Conservation (phyloP, 306 rosid species). For the Cicer pinnatifidum region DNA sequence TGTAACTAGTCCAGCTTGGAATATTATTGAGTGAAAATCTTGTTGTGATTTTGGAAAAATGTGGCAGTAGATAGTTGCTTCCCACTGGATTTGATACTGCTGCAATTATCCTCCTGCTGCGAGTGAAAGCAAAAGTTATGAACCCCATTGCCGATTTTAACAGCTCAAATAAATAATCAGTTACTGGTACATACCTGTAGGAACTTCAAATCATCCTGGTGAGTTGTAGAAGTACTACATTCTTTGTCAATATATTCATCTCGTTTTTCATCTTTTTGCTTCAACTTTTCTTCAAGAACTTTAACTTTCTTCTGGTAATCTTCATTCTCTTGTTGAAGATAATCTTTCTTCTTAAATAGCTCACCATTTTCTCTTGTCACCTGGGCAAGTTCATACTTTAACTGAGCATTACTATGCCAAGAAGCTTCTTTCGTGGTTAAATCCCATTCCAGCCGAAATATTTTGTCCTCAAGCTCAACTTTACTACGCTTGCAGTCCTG, state of each 20-base stretch:
- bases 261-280: conserved; percentile 42
- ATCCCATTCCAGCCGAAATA: conserved; percentile 50
- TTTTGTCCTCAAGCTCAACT: conserved; percentile 54
- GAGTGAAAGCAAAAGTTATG: conserved; percentile 7
- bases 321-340: conserved; percentile 53
- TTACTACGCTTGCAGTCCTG: conserved; percentile 49
- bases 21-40: conserved; percentile 12
- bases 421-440: conserved; percentile 51
- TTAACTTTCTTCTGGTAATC: conserved; percentile 45
- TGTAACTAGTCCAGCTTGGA: conserved; percentile 15
- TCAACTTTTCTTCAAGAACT: conserved; percentile 50
- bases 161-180: background rate
- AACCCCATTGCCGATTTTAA: conserved; percentile 18
- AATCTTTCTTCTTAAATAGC: conserved; percentile 40
- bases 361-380: conserved; percentile 48
- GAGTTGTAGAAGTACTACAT: conserved; percentile 18
- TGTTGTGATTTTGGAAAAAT: conserved; percentile 23
- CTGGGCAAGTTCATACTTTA: conserved; percentile 50
- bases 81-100: conserved; percentile 15
- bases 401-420: conserved; percentile 42
- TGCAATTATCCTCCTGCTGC: conserved; percentile 32
- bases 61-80: background rate
- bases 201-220: conserved; percentile 36
- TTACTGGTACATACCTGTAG: conserved; percentile 33
- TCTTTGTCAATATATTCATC: conserved; percentile 30